Conservation (phyloP, 495 filamentous ascomycete species). For the Cladorrhinum samala region DNA sequence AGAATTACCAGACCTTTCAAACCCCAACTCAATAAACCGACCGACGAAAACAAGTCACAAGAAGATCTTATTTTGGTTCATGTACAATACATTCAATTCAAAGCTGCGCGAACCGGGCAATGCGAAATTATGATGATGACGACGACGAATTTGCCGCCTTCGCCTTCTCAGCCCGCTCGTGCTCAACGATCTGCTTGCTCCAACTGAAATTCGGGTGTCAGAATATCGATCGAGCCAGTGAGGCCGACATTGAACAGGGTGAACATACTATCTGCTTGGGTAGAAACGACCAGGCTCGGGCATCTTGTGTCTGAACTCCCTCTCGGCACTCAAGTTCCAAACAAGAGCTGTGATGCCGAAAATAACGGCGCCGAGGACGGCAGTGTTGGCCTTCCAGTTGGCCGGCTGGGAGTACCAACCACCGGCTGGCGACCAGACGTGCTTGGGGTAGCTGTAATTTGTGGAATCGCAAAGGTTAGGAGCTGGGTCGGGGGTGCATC, state of each 20-base stretch:
- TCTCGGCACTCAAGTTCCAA: slow-evolving; percentile 78
- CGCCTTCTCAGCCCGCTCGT: slow-evolving; percentile 66
- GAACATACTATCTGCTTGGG: slow-evolving; percentile 88
- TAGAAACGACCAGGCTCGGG: slow-evolving; percentile 84
- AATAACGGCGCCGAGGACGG: slow-evolving; percentile 67
- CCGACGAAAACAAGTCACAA: too few relatives aligned
- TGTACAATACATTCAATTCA: slow-evolving; percentile 7
- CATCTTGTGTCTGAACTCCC: slow-evolving; percentile 73
- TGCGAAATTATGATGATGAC: slow-evolving; percentile 11
- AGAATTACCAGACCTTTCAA: too few relatives aligned
- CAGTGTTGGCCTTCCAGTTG: slow-evolving; percentile 95
- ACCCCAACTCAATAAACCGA: too few relatives aligned
- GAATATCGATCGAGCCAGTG: background rate
- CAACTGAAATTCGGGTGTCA: slow-evolving; percentile 51
- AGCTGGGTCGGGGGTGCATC: slow-evolving; percentile 1
- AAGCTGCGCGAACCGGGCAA: background rate
- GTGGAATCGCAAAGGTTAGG: slow-evolving; percentile 12
- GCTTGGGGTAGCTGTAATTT: slow-evolving; percentile 78
- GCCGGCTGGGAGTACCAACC: slow-evolving; percentile 92
- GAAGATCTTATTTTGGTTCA: background rate
- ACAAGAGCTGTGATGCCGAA: slow-evolving; percentile 65
- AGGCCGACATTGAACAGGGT: background rate
- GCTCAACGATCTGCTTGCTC: slow-evolving; percentile 85
- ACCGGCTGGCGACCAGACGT: slow-evolving; percentile 97
- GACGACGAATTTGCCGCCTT: slow-evolving; percentile 18